Evolutionary conservation across 2,329 filamentous ascomycete genomes (phyloP).

Genomic region (Colletotrichum scovillei): DNA sequence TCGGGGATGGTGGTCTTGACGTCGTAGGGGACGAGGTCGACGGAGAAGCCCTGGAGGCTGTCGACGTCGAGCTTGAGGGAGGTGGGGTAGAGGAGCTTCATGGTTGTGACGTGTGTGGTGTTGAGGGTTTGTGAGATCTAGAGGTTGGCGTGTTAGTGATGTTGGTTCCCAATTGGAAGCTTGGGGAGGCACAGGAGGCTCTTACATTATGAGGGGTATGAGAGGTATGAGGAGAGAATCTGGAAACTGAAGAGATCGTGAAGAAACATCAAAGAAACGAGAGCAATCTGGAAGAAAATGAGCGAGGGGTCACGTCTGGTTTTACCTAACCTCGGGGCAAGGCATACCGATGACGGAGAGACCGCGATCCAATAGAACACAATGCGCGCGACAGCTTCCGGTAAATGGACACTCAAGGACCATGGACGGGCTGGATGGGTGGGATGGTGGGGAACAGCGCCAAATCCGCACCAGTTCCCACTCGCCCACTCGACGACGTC

Average conservation of each 20-base stretch:
- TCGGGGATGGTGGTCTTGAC: conserved; percentile 66
- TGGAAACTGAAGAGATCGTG: background rate
- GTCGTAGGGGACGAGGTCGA: conserved; percentile 69
- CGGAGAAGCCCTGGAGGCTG: conserved; percentile 68
- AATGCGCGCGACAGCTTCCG: background rate
- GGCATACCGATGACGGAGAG: conserved; percentile 24
- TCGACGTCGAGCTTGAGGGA: conserved; percentile 67
- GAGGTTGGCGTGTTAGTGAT: background rate
- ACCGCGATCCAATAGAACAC: conserved; percentile 3
- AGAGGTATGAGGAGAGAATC: background rate
- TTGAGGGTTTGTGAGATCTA: background rate
- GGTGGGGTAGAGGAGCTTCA: conserved; percentile 77
- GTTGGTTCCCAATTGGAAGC: no score
- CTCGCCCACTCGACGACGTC: background rate
- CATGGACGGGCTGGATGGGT: background rate
- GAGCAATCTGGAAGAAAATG: background rate
- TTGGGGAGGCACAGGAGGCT: no score
- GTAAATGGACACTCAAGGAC: background rate
- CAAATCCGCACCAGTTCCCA: background rate
- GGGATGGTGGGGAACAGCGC: conserved; percentile 17
- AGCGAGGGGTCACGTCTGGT: conserved; percentile 5
- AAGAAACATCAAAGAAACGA: background rate
- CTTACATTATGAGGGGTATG: background rate
- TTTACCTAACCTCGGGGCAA: conserved; percentile 25
- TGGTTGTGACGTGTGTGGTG: conserved; percentile 42